Evolutionary conservation across 129 eudicot genomes (phyloP), one percentile per base, ranked within the genome.

Genomic region (Ambrosia artemisiifolia): DNA sequence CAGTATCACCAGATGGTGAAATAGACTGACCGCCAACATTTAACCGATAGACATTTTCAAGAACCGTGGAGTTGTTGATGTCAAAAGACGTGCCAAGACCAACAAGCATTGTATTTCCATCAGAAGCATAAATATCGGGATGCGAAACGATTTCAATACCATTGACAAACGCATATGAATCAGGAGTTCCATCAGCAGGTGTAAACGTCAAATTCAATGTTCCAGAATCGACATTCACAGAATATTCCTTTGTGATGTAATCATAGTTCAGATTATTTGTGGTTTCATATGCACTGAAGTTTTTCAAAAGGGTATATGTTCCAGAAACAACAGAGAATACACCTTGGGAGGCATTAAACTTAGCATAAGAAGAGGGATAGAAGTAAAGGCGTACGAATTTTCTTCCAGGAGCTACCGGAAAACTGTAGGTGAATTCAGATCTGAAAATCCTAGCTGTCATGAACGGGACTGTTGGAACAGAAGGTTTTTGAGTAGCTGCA

Each of bases 21-120:
- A 92, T 89, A 48, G 83, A 86, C 55, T 85, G 84, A 28, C 98
- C 98, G 18, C 98, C 98, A 19, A 92, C 96, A 70, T 92, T 92
- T 69, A 92, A 56, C 62, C 98, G 74, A 69, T 83, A 89, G 6
- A 92, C 80, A 28, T 84, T 82, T 78, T 92, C 96, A 3, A 92
- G 84, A 7, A 85, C 90, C 3, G 96, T 92, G 40, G 67, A 6
- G 73, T 92, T 92, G 63, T 59, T 84, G 10, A 89, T 80, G 20
- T 28, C 66, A 47, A 75, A 82, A 35, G 73, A 63, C 5, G 81
- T 79, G 18, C 36, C 19, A n/a, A 68, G 70, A 30, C 98, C 98
- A 4, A 92, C 86, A 9, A 85, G 59, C 40, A 28, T 7, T 13
- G 80, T 70, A 17, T 72, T 71, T 48, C 75, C 88, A 30, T 63